Conservation (phyloP, 1,284 basidiomycete genomes). For the Agaricales sp. region DNA sequence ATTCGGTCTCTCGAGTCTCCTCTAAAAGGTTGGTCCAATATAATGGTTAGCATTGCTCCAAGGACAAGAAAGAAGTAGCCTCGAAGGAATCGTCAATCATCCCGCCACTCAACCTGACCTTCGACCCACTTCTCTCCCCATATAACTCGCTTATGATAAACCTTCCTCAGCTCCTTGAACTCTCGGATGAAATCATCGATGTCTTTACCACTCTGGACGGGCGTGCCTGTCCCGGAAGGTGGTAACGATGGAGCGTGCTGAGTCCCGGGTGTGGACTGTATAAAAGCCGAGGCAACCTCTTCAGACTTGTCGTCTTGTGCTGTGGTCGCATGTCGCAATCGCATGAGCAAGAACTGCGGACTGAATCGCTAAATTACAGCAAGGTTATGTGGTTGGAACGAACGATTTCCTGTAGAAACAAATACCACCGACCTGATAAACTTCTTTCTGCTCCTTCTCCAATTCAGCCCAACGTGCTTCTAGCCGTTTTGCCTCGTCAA, state of each 20-base stretch:
- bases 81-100: constrained; percentile 30
- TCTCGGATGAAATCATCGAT: constrained; percentile 83
- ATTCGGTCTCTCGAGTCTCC: too few relatives aligned
- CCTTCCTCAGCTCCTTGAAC: constrained; percentile 78
- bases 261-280: constrained; percentile 36
- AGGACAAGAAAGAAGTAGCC: too few relatives aligned
- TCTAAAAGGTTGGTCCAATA: too few relatives aligned
- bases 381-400: constrained; percentile 6
- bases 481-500: constrained; percentile 72
- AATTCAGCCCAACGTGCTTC: constrained; percentile 77
- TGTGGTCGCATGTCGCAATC: constrained; percentile 76
- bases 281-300: constrained; percentile 68
- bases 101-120: constrained; percentile 76
- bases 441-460: constrained; percentile 76
- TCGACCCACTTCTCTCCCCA: constrained; percentile 82
- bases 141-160: constrained; percentile 83
- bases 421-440: constrained; percentile 63
- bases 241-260: constrained; percentile 19
- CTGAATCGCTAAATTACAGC: constrained; percentile 56
- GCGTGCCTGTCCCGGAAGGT: constrained; percentile 18
- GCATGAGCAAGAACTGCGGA: constrained; percentile 78
- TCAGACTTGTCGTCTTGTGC: constrained; percentile 87
- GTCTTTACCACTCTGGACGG: constrained; percentile 34
- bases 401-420: constrained; percentile 5
- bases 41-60: too few relatives aligned